A percentile compares a stretch with the other conserved stretches of the same genome.
Evolutionary conservation across 345 rosid species (phyloP).

Genomic region (Heritiera littoralis): DNA sequence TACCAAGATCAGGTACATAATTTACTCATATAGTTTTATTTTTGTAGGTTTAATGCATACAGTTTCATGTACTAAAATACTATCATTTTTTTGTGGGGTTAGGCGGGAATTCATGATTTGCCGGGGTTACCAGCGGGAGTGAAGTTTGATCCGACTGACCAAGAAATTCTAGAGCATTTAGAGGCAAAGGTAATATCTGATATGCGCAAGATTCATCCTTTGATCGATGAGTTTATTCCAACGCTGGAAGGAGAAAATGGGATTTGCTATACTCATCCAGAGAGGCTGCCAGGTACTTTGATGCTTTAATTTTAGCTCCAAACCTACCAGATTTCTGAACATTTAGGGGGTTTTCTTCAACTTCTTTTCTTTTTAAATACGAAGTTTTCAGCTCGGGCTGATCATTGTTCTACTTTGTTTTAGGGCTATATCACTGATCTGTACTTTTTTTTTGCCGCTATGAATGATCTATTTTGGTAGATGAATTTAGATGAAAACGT

Average conservation of each 20-base stretch:
- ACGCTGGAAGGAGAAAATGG: conserved; percentile 88
- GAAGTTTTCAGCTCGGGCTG: not conserved
- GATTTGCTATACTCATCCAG: conserved; percentile 93
- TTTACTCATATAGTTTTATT: not conserved
- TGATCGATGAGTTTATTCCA: conserved; percentile 82
- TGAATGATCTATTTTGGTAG: not conserved
- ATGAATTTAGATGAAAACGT: not conserved
- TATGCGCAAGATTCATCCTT: conserved; percentile 65
- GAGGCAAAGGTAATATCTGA: conserved; percentile 72
- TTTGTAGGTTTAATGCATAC: not conserved
- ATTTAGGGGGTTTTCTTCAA: not conserved
- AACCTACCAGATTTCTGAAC: not conserved
- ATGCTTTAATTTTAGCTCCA: not conserved
- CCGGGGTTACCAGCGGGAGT: conserved; percentile 94
- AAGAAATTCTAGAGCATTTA: conserved; percentile 84
- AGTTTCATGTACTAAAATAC: not conserved
- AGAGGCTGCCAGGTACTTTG: conserved; percentile 75
- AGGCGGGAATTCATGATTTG: conserved; percentile 69
- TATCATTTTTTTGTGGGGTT: conserved; percentile 33
- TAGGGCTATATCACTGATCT: not conserved
- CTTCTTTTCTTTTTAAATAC: not conserved
- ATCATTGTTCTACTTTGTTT: not conserved
- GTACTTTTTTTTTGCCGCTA: too few relatives aligned
- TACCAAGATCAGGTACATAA: conserved; percentile 63
- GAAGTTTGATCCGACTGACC: conserved; percentile 90